phyloP scores from a whole-genome alignment of 768 basidiomycete species.

The Trametes cingulata region DNA sequence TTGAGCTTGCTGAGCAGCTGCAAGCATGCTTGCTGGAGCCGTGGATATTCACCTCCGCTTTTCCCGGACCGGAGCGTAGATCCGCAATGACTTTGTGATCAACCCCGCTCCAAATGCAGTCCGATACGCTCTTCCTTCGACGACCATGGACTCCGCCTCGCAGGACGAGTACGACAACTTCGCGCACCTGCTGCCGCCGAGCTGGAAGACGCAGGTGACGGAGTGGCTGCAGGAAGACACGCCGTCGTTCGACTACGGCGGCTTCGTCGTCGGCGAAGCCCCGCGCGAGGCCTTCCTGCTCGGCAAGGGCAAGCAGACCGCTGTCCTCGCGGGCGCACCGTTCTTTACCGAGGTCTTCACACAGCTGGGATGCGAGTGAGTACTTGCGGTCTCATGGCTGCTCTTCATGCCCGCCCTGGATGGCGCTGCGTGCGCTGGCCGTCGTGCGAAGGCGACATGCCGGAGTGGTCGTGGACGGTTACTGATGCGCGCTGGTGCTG shows the following conservation, averaged over 20 bases:
- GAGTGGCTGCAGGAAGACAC: slow-evolving; percentile 92
- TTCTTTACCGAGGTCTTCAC: slow-evolving; percentile 93
- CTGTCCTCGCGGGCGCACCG: slow-evolving; percentile 90
- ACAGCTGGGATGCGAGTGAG: slow-evolving; percentile 89
- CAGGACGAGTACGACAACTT: slow-evolving; percentile 26
- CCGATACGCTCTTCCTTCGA: neutral
- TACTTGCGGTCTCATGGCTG: slow-evolving; percentile 20
- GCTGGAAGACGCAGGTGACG: slow-evolving; percentile 82
- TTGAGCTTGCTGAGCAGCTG: neutral
- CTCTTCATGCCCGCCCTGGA: neutral
- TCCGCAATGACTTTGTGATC: neutral
- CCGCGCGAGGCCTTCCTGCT: slow-evolving; percentile 83
- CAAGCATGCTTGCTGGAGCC: neutral
- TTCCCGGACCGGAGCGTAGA: neutral
- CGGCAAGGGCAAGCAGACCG: slow-evolving; percentile 80
- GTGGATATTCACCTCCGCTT: neutral
- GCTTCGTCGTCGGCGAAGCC: slow-evolving; percentile 93
- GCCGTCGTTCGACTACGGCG: slow-evolving; percentile 95
- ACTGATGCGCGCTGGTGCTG: neutral
- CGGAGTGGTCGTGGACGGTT: neutral
- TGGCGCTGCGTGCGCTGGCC: neutral
- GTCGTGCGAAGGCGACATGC: neutral
- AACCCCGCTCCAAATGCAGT: neutral
- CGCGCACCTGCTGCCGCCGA: slow-evolving; percentile 85
- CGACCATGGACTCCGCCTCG: slow-evolving; percentile 8